Evolutionary conservation across 805 yeast genomes (phyloP).

Genomic region (Nakazawaea populi): DNA sequence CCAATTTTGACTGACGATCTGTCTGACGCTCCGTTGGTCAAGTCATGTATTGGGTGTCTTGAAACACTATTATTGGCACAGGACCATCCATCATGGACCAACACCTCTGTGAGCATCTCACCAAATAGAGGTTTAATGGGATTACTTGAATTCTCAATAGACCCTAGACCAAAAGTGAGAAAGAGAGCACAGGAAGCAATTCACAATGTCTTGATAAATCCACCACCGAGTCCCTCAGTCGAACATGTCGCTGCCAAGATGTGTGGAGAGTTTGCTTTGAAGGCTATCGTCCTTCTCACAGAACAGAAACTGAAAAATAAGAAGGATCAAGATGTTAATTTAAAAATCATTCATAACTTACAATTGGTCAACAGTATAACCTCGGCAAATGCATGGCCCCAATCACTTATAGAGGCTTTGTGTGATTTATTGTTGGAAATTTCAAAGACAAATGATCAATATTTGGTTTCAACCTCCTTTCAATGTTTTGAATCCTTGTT

Average conservation of each 20-base stretch:
- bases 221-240: slow-evolving; percentile 72
- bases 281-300: slow-evolving; percentile 42
- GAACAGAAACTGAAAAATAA: slow-evolving; percentile 29
- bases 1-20: slow-evolving; percentile 66
- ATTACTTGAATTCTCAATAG: slow-evolving; percentile 69
- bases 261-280: slow-evolving; percentile 64
- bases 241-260: slow-evolving; percentile 72
- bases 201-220: slow-evolving; percentile 50
- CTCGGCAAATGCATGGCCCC: slow-evolving; percentile 79
- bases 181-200: slow-evolving; percentile 92
- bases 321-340: slow-evolving; percentile 43
- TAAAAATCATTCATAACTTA: slow-evolving; percentile 65
- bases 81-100: slow-evolving; percentile 74
- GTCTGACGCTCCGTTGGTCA: slow-evolving; percentile 74
- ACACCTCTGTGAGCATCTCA: slow-evolving; percentile 43
- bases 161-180: slow-evolving; percentile 91
- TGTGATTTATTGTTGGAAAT: slow-evolving; percentile 74
- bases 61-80: slow-evolving; percentile 78
- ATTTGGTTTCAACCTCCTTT: slow-evolving; percentile 74
- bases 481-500: slow-evolving; percentile 78
- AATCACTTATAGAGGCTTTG: slow-evolving; percentile 56
- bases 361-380: slow-evolving; percentile 73
- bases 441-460: slow-evolving; percentile 81
- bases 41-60: slow-evolving; percentile 80
- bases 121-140: slow-evolving; percentile 82